Conservation (phyloP, 2,329 filamentous ascomycete species). For the Alternaria longipes region DNA sequence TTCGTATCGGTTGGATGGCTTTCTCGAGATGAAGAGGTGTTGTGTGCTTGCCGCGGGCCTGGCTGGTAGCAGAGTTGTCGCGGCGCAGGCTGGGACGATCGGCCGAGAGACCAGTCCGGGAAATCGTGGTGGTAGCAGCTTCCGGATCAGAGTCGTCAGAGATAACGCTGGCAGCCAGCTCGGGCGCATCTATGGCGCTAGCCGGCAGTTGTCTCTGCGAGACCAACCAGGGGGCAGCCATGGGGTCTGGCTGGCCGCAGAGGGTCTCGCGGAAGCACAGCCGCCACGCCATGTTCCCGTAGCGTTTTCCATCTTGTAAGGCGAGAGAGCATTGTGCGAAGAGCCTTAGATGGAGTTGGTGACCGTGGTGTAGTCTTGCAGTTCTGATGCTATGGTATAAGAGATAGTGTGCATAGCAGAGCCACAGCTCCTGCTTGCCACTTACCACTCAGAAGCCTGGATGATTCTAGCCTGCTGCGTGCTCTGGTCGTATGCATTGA, state of each 20-base stretch:
- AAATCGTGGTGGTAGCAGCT: conserved; percentile 56
- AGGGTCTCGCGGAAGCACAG: conserved; percentile 94
- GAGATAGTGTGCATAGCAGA: neutral
- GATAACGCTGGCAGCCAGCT: conserved; percentile 58
- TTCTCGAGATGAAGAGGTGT: conserved; percentile 91
- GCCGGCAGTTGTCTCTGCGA: conserved; percentile 42
- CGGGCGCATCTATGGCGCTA: conserved; percentile 50
- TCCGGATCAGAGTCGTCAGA: conserved; percentile 54
- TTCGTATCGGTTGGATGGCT: conserved; percentile 91
- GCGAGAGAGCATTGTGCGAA: conserved; percentile 95
- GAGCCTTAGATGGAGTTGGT: conserved; percentile 63
- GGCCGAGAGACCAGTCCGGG: conserved; percentile 60
- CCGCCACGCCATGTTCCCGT: conserved; percentile 95
- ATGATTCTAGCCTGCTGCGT: conserved; percentile 86
- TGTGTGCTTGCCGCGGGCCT: conserved; percentile 83
- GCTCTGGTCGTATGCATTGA: conserved; percentile 96
- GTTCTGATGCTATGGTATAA: too few relatives aligned
- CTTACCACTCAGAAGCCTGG: conserved; percentile 97
- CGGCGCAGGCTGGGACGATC: conserved; percentile 71
- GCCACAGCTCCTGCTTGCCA: conserved; percentile 31
- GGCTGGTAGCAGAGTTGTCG: conserved; percentile 74
- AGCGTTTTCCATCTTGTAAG: conserved; percentile 87
- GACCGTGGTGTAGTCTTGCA: neutral
- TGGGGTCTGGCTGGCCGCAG: conserved; percentile 74
- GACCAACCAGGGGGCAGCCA: conserved; percentile 44